Evolutionary conservation across 2,329 filamentous ascomycete species (phyloP), one percentile per base, ranked within the genome.

Genomic region (Hypoxylon sp.): DNA sequence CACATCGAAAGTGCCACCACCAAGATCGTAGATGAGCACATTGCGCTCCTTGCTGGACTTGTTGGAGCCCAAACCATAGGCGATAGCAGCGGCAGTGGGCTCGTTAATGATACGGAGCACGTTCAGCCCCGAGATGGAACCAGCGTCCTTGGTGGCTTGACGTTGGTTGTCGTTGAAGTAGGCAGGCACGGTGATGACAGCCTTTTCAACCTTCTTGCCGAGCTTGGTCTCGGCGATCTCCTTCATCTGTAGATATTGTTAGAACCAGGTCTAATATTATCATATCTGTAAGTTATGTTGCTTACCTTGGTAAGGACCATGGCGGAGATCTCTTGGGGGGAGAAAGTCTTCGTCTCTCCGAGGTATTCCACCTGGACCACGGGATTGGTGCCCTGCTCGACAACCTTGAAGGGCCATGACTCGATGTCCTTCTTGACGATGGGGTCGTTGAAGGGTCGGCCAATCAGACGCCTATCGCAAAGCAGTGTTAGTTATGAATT

Each of bases 151-250:
- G 86, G 96, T 99, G 75, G 96, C 93, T 86, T 98, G 96, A 86
- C 96, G 92, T 88, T 99, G 96, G 89, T 97, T 97, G 91, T 99
- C 96, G 89, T 98, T 98, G 93, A 99, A 99, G 90, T 99, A 99
- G 81, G 96, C 96, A 65, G 96, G 96, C 66, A 98, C 96, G 71
- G 96, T 99, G 84, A 99, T 94, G 82, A 99, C 96, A 73, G 96
- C 96, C 91, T 98, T 98, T 86, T 96, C 91, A 79, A 98, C 94
- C 88, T 96, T 97, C 92, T 97, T 97, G 84, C 94, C 96, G 78
- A 99, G 91, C 90, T 99, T 98, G 84, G 88, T 89, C 89, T 99
- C 96, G 79, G 96, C 96, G 82, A 98, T 94, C 86, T 99, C 96
- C 89, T 97, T 97, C 95, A 98, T 98, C 95, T 97, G 78, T 76